phyloP scores from a whole-genome alignment of 192 early-diverging fungal genomes.

The Mortierella claussenii region DNA sequence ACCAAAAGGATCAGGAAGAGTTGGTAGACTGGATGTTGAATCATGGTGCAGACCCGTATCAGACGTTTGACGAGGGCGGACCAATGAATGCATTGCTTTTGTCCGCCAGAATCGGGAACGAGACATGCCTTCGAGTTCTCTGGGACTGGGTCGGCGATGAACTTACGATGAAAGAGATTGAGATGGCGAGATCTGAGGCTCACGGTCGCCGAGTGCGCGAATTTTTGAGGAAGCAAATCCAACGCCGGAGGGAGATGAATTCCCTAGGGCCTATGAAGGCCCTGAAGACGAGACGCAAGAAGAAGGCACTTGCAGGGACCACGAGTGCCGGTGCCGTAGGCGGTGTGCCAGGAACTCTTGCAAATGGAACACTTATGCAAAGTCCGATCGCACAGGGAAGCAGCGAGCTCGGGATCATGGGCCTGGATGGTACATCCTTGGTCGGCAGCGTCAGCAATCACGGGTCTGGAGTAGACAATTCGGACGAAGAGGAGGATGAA shows the following conservation, averaged over 20 bases:
- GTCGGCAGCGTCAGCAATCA: not conserved
- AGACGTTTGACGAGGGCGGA: slow-evolving; percentile 35
- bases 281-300: slow-evolving; percentile 23
- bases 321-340: not conserved
- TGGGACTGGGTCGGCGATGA: slow-evolving; percentile 54
- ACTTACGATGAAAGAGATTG: slow-evolving; percentile 48
- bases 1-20: slow-evolving; percentile 54
- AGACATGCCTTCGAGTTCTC: slow-evolving; percentile 28
- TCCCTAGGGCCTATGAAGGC: slow-evolving; percentile 26
- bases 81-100: slow-evolving; percentile 42
- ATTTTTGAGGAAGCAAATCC: slow-evolving; percentile 50
- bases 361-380: not conserved
- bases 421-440: not conserved
- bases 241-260: slow-evolving; percentile 48
- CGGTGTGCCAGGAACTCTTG: not conserved
- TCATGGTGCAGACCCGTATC: slow-evolving; percentile 61
- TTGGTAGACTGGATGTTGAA: slow-evolving; percentile 54
- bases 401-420: not conserved
- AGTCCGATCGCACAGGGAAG: slow-evolving; percentile 1
- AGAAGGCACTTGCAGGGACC: slow-evolving; percentile 5
- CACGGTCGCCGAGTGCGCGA: slow-evolving; percentile 42
- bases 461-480: slow-evolving; percentile 5
- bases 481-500: slow-evolving; percentile 33
- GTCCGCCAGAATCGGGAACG: slow-evolving; percentile 35
- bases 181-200: slow-evolving; percentile 46